Percentiles rank a stretch among this genome's conserved stretches.
Conservation (phyloP, 805 yeast species). For the Starmera quercuum region DNA sequence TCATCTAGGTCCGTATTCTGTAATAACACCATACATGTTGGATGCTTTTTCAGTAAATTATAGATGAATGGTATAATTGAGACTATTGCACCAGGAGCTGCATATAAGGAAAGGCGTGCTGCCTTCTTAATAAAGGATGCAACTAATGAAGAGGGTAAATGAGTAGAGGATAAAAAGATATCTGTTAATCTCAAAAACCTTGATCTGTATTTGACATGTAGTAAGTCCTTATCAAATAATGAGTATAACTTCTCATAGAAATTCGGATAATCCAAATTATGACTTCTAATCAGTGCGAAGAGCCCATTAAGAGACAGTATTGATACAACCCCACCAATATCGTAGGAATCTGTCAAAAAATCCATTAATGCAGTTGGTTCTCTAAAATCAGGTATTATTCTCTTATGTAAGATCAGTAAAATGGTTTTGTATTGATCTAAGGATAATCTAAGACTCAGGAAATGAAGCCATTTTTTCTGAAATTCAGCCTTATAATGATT, state of each 20-base stretch:
- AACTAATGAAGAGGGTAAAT: conserved; percentile 71
- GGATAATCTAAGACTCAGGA: conserved; percentile 41
- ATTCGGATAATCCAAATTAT: conserved; percentile 87
- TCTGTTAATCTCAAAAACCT: conserved; percentile 85
- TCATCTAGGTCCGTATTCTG: conserved; percentile 35
- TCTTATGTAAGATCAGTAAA: conserved; percentile 67
- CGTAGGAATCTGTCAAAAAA: conserved; percentile 81
- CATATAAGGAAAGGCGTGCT: conserved; percentile 63
- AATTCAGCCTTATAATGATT: conserved; percentile 52
- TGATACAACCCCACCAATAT: conserved; percentile 52
- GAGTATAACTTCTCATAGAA: conserved; percentile 79
- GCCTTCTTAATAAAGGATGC: conserved; percentile 86
- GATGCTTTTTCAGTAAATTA: conserved; percentile 84
- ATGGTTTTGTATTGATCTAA: conserved; percentile 59
- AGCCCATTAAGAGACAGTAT: conserved; percentile 81
- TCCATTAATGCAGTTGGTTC: conserved; percentile 87
- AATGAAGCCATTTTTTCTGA: conserved; percentile 59
- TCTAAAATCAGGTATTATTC: conserved; percentile 73
- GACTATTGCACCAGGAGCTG: conserved; percentile 87
- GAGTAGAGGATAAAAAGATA: conserved; percentile 78
- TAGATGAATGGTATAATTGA: conserved; percentile 86
- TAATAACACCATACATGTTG: conserved; percentile 84
- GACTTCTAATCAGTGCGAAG: conserved; percentile 73
- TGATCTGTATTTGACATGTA: conserved; percentile 75
- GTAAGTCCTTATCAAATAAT: conserved; percentile 63